Conservation (phyloP, 2,329 filamentous ascomycete genomes). For the Ilyonectria sp. region DNA sequence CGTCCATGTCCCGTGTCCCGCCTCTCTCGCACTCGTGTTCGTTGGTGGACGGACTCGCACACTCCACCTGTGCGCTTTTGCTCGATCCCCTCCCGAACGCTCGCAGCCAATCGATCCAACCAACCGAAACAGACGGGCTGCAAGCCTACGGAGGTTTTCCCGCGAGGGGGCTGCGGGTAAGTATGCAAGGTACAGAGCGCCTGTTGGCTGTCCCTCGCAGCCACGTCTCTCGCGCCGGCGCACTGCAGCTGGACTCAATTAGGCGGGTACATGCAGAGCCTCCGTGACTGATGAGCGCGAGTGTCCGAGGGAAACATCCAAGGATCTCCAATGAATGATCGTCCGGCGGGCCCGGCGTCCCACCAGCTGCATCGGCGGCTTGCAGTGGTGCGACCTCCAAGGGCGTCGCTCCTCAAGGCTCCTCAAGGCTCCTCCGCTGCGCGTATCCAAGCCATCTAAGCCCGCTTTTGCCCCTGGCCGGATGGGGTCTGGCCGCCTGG, state of each 20-base stretch:
- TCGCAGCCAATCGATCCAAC: conserved; percentile 16
- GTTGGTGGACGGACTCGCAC: background rate
- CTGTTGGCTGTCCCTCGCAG: conserved; percentile 16
- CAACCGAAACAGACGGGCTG: conserved; percentile 22
- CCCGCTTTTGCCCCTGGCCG: conserved; percentile 2
- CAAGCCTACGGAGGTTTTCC: conserved; percentile 19
- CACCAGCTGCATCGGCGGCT: conserved; percentile 29
- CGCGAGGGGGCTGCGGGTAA: conserved; percentile 11
- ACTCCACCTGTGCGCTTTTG: background rate
- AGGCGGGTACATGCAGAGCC: background rate
- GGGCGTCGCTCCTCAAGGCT: background rate
- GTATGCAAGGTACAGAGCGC: conserved; percentile 26
- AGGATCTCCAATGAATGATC: conserved; percentile 17
- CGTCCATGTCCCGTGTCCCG: background rate
- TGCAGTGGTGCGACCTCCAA: conserved; percentile 37
- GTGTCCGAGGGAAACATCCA: background rate
- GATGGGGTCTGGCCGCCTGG: background rate
- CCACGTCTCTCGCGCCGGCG: background rate
- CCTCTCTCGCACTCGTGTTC: conserved; percentile 5
- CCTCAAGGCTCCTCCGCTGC: conserved; percentile 5
- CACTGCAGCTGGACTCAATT: background rate
- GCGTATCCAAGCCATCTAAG: background rate
- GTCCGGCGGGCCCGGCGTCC: conserved; percentile 14
- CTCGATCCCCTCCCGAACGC: background rate
- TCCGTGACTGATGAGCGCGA: background rate